phyloP scores from a whole-genome alignment of 1,139 yeast genomes.

The Meyerozyma carpophila region DNA sequence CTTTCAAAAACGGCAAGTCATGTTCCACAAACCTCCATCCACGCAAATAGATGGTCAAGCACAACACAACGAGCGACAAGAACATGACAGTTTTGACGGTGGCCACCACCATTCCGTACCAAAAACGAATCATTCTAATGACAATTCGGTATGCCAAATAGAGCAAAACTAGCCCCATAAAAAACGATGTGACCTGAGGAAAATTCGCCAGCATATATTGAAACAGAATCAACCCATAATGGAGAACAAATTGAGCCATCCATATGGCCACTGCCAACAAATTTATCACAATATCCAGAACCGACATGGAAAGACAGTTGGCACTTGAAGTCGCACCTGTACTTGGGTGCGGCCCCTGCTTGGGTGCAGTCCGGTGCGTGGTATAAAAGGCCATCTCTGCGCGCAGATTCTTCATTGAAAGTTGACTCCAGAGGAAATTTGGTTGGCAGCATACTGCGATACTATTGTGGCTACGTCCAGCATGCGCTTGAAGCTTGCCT shows the following conservation, averaged over 20 bases:
- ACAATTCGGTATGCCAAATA: conserved; percentile 20
- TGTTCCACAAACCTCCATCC: conserved; percentile 15
- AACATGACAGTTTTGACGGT: conserved; percentile 15
- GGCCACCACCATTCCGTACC: conserved; percentile 21
- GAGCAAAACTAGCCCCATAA: conserved; percentile 14
- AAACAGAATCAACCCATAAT: conserved; percentile 12
- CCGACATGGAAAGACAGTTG: conserved; percentile 2
- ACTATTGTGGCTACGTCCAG: conserved; percentile 12
- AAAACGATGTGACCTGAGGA: conserved; percentile 21
- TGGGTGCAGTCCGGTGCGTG: background rate
- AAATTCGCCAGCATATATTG: conserved; percentile 14
- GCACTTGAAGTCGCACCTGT: background rate
- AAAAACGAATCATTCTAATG: conserved; percentile 17
- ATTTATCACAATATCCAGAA: conserved; percentile 6
- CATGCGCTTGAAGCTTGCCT: conserved; percentile 32
- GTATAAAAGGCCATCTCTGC: conserved; percentile 8
- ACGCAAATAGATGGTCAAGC: conserved; percentile 12
- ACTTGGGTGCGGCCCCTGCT: background rate
- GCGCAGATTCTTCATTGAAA: conserved; percentile 21
- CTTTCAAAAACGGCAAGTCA: conserved; percentile 12
- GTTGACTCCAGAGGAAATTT: conserved; percentile 37
- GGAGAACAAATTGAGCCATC: conserved; percentile 10
- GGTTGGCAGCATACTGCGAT: conserved; percentile 17
- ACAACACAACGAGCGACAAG: conserved; percentile 6
- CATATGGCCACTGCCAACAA: conserved; percentile 8